A percentile compares a stretch with the other conserved stretches of the same genome.
Conservation (phyloP, 805 yeast genomes). For the Kuraishia hungarica region DNA sequence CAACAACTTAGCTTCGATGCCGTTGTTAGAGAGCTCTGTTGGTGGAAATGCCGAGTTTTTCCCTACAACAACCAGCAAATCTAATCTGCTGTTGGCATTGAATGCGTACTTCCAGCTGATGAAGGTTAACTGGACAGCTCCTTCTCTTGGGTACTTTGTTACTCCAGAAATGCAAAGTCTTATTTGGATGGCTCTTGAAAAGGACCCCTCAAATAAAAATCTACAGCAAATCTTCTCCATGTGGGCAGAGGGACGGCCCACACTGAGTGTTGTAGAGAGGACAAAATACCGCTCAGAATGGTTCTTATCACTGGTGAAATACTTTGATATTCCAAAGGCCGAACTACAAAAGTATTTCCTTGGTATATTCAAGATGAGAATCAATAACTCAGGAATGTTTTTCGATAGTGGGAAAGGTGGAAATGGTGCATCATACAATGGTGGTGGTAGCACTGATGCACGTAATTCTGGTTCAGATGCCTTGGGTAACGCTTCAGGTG, state of each 20-base stretch:
- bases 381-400: slow-evolving; percentile 22
- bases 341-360: slow-evolving; percentile 15
- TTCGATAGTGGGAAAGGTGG: slow-evolving; percentile 9
- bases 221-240: slow-evolving; percentile 12
- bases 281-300: slow-evolving; percentile 14
- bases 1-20: slow-evolving; percentile 13
- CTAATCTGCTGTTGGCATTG: slow-evolving; percentile 15
- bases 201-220: slow-evolving; percentile 12
- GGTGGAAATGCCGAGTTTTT: slow-evolving; percentile 16
- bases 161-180: slow-evolving; percentile 13
- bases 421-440: neutral
- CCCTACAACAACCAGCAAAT: slow-evolving; percentile 23
- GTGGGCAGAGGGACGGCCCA: slow-evolving; percentile 13
- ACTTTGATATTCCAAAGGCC: slow-evolving; percentile 16
- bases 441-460: neutral
- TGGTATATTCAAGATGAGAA: slow-evolving; percentile 16
- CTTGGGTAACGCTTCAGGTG: neutral
- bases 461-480: neutral
- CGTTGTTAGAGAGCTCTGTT: slow-evolving; percentile 14
- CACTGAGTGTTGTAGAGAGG: neutral
- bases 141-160: neutral
- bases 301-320: slow-evolving; percentile 18
- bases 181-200: slow-evolving; percentile 25
- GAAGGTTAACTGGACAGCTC: slow-evolving; percentile 11
- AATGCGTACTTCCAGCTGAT: slow-evolving; percentile 20